These are phyloP conservation scores for Exsudoporus frostii DNA, from an alignment of 768 basidiomycete species.

Conservation along the genomic window DNA sequence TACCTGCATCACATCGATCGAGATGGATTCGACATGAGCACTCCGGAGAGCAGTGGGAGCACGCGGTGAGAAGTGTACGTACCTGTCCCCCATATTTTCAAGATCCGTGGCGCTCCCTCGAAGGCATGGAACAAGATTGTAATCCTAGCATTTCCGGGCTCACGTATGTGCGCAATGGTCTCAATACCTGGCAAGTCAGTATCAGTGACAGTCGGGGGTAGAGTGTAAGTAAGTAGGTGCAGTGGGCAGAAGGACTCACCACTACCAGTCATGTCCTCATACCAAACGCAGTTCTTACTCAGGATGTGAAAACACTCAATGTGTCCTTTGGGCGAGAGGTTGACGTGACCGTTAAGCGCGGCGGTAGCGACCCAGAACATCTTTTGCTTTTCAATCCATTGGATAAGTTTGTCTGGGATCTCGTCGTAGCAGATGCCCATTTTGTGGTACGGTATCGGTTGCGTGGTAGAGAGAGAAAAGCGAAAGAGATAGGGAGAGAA, in stretches of 20 bases:
- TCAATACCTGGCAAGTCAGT: conserved; percentile 41
- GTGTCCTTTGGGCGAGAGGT: conserved; percentile 65
- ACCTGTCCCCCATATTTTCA: conserved; percentile 61
- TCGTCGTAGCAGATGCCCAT: conserved; percentile 61
- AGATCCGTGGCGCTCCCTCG: conserved; percentile 54
- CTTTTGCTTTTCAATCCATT: conserved; percentile 61
- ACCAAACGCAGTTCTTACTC: conserved; percentile 57
- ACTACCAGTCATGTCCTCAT: conserved; percentile 70
- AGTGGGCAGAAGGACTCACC: conserved; percentile 38
- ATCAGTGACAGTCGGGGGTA: not conserved
- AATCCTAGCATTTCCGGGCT: conserved; percentile 53
- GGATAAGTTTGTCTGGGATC: conserved; percentile 49
- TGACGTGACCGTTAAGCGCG: conserved; percentile 63
- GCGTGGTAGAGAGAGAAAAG: too few relatives aligned
- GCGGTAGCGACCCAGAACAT: conserved; percentile 73
- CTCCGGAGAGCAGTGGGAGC: not conserved
- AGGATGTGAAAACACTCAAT: conserved; percentile 59
- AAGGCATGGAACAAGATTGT: conserved; percentile 63
- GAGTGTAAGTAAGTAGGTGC: not conserved
- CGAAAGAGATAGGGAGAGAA: not conserved
- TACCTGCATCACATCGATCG: conserved; percentile 36
- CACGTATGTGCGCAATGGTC: conserved; percentile 59
- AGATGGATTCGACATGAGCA: not conserved
- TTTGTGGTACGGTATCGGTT: not conserved
- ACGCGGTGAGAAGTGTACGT: conserved; percentile 3